phyloP scores from a whole-genome alignment of 2,329 filamentous ascomycete genomes.

The Bipolaris sorokiniana region DNA sequence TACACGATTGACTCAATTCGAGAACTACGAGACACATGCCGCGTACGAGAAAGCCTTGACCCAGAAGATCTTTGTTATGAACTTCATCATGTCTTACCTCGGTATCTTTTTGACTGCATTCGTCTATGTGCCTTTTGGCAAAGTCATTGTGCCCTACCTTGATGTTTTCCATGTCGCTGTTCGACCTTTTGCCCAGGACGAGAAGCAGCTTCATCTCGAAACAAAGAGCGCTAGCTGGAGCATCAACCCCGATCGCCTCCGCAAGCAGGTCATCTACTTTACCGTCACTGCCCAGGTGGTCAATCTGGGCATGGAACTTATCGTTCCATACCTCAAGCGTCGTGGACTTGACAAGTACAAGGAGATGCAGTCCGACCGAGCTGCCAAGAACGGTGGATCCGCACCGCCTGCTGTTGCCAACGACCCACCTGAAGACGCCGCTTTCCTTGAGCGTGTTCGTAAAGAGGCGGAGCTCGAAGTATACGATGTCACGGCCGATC shows the following conservation, averaged over 20 bases:
- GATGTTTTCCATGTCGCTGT: conserved; percentile 80
- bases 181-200: conserved; percentile 74
- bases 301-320: conserved; percentile 80
- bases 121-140: conserved; percentile 90
- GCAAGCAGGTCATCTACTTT: conserved; percentile 93
- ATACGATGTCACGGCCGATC: conserved; percentile 90
- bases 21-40: conserved; percentile 91
- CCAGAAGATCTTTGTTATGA: conserved; percentile 92
- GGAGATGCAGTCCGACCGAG: conserved; percentile 68
- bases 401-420: conserved; percentile 58
- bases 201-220: conserved; percentile 66
- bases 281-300: conserved; percentile 93
- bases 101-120: conserved; percentile 87
- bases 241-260: conserved; percentile 82
- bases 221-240: conserved; percentile 67
- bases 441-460: conserved; percentile 81
- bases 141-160: conserved; percentile 81
- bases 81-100: conserved; percentile 95
- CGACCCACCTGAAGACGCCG: conserved; percentile 77
- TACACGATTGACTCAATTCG: conserved; percentile 75
- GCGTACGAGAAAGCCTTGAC: conserved; percentile 84
- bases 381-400: conserved; percentile 62
- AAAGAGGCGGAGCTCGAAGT: conserved; percentile 79
- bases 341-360: conserved; percentile 79
- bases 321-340: conserved; percentile 85